Conservation (phyloP, 371 early-diverging fungal species). For the Fennellomyces sp. region DNA sequence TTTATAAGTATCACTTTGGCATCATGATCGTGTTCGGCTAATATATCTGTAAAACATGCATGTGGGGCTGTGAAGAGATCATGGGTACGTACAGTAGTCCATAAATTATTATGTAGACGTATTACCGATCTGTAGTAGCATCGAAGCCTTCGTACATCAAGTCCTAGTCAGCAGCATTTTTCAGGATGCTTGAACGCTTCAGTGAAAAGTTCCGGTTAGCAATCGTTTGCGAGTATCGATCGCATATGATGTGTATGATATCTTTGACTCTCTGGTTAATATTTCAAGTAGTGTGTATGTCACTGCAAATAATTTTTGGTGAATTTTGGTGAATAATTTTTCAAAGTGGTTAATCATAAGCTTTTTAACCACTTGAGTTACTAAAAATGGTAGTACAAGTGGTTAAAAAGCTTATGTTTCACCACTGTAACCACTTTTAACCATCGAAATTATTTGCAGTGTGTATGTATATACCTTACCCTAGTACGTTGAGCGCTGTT, state of each 20-base stretch:
- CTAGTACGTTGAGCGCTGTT: conserved; percentile 26
- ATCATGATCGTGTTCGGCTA: conserved; percentile 23
- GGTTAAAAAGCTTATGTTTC: too few relatives aligned
- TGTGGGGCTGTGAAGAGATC: neutral
- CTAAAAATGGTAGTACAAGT: too few relatives aligned
- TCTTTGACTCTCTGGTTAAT: too few relatives aligned
- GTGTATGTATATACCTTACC: conserved; percentile 17
- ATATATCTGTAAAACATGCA: neutral
- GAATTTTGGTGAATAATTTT: too few relatives aligned
- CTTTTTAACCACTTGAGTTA: too few relatives aligned
- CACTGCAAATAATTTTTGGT: too few relatives aligned
- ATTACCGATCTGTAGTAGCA: neutral
- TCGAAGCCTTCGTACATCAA: neutral
- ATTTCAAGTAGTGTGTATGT: neutral
- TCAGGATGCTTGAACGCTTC: neutral
- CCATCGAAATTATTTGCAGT: too few relatives aligned
- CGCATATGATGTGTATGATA: neutral
- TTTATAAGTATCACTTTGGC: conserved; percentile 22
- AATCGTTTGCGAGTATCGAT: neutral
- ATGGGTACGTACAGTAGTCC: neutral
- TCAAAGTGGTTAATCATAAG: too few relatives aligned
- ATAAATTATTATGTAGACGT: neutral
- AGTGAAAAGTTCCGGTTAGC: neutral
- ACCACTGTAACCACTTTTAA: too few relatives aligned
- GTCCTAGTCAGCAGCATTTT: neutral